Conservation (phyloP, 495 filamentous ascomycete genomes). For the Aspergillus funiculosus region DNA sequence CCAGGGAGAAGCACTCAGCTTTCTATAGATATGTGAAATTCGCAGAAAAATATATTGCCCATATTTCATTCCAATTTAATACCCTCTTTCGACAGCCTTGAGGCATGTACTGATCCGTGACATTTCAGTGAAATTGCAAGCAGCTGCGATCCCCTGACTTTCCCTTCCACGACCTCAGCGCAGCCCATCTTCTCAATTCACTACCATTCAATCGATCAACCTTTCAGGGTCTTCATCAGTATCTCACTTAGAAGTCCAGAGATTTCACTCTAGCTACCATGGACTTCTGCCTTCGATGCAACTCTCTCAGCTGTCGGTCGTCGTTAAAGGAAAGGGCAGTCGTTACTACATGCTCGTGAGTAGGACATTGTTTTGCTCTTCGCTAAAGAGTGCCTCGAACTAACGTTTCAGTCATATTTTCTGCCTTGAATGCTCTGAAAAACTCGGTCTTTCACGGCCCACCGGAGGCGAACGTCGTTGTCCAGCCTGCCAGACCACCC, state of each 20-base stretch:
- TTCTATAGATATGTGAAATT: too few species aligned
- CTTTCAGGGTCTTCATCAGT: neutral
- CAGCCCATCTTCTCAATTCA: neutral
- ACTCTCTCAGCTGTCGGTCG: constrained; percentile 71
- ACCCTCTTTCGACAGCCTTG: too few species aligned
- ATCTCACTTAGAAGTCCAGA: too few species aligned
- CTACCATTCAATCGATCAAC: neutral
- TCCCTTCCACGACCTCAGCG: too few species aligned
- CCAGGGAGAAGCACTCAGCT: too few species aligned
- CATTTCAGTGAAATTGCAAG: too few species aligned
- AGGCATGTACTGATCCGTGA: too few species aligned
- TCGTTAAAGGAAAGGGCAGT: constrained; percentile 70
- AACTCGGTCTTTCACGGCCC: constrained; percentile 57
- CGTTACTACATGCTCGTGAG: constrained; percentile 85
- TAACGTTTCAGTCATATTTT: constrained; percentile 68
- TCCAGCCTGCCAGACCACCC: constrained; percentile 71
- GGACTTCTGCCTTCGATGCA: constrained; percentile 75
- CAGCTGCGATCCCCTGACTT: too few species aligned
- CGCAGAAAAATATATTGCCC: too few species aligned
- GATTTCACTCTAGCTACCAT: constrained; percentile 31
- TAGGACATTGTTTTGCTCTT: neutral
- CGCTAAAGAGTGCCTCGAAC: constrained; percentile 10
- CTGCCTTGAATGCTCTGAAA: constrained; percentile 69
- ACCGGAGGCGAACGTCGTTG: constrained; percentile 55
- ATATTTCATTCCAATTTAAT: too few species aligned